Evolutionary conservation across 176 grass and related monocot genomes (phyloP), one percentile per base, ranked within the genome.

Genomic region (Hordeum vulgare): DNA sequence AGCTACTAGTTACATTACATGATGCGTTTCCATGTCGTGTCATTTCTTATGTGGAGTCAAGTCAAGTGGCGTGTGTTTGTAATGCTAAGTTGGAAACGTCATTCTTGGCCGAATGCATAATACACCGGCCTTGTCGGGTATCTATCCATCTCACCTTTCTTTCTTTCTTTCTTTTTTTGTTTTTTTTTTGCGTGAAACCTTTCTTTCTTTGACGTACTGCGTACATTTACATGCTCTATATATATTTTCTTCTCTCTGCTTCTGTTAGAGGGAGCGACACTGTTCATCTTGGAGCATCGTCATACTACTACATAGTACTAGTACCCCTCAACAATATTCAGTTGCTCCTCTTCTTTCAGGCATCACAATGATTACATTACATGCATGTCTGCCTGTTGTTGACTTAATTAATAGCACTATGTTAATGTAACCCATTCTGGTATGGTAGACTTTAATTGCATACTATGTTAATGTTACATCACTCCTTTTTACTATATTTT

Each of bases 91-190:
- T 51, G 39, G 77, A 35, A 63, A 78, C 83, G 57, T 59, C 78
- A 66, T 90, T 90, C 83, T 86, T 85, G 73, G 71, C 68, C 68
- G 3, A 74, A 66, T 66, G 34, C 86, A 84, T 80, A 59, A 73
- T 73, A 80, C 65, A 67, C 42, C 66, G 65, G 74, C 33, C 65
- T 82, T 37, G 28, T 70, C 21, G 15, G 60, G 23, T n/a, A 76
- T 58, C 25, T 21, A 62, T 47, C 61, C 68, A 20, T 56, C 53
- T 56, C 18, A 56, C 53, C 18, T 56, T 54, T 56, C 53, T 56
- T 54, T 56, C 53, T 68, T 21, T 71, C 4, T 71, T n/a, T n/a
- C n/a, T n/a, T n/a, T n/a, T n/a, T n/a, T n/a, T n/a, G n/a, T n/a
- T n/a, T n/a, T n/a, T n/a, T n/a, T n/a, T n/a, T n/a, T n/a, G n/a